Evolutionary conservation across 345 rosid genomes (phyloP).

Genomic region (Linum usitatissimum): DNA sequence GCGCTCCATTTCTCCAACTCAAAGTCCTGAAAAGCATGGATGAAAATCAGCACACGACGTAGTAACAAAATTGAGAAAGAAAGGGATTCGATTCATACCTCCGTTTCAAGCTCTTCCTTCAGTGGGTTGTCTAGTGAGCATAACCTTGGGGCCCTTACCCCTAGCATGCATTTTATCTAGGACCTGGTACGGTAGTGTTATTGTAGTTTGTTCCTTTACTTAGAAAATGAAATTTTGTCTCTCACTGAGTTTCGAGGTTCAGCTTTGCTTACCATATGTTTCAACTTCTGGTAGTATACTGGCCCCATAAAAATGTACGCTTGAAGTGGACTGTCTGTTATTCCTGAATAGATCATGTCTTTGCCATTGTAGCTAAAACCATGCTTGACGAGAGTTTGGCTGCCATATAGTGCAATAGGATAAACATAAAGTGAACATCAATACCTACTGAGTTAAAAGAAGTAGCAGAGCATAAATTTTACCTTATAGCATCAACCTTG

Average conservation of each 20-base stretch:
- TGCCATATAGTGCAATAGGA: slow-evolving; percentile 21
- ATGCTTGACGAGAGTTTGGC: slow-evolving; percentile 61
- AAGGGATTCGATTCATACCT: slow-evolving; percentile 33
- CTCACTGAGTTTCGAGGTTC: too few species aligned
- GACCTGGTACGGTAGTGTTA: slow-evolving; percentile 35
- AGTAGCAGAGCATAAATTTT: neutral
- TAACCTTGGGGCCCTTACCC: slow-evolving; percentile 79
- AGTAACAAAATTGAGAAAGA: neutral
- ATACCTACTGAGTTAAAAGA: neutral
- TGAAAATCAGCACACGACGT: neutral
- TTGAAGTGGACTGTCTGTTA: slow-evolving; percentile 78
- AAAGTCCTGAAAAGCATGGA: slow-evolving; percentile 40
- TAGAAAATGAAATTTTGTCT: too few species aligned
- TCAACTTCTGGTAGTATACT: slow-evolving; percentile 91
- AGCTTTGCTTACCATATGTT: slow-evolving; percentile 65
- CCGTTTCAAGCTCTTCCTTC: slow-evolving; percentile 96
- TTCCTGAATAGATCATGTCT: slow-evolving; percentile 87
- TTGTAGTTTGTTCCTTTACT: neutral
- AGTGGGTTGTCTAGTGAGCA: slow-evolving; percentile 94
- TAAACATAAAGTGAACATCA: slow-evolving; percentile 2
- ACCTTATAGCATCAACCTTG: slow-evolving; percentile 73
- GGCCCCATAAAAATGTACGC: slow-evolving; percentile 96
- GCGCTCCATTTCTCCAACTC: slow-evolving; percentile 98
- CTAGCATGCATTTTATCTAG: slow-evolving; percentile 93
- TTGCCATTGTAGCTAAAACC: slow-evolving; percentile 90